Percentiles rank a stretch among this genome's conserved stretches.
These are phyloP conservation scores for Trichoderma orchidacearum DNA, from an alignment of 495 filamentous ascomycete genomes.

Conservation along the genomic window DNA sequence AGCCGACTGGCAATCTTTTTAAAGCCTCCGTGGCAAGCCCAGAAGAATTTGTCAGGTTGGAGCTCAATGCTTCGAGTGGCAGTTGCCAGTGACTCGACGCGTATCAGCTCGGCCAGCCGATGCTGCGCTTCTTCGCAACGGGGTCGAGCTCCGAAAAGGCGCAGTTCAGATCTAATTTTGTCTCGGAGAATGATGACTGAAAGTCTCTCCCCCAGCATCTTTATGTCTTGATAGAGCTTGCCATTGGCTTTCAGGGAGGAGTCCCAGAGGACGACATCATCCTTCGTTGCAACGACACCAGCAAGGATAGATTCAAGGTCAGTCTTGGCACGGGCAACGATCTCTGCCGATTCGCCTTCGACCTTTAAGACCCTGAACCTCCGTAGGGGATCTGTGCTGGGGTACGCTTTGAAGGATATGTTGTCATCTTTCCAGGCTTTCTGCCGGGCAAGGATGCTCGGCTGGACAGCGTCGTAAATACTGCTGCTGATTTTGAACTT, in stretches of 20 bases:
- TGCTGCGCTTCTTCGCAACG: slow-evolving; percentile 2
- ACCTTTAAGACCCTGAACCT: slow-evolving; percentile 17
- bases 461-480: slow-evolving; percentile 22
- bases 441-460: slow-evolving; percentile 5
- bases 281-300: slow-evolving; percentile 4
- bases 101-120: slow-evolving; percentile 7
- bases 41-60: slow-evolving; percentile 8
- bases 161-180: slow-evolving; percentile 9
- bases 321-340: slow-evolving; percentile 18
- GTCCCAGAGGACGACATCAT: slow-evolving; percentile 10
- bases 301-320: slow-evolving; percentile 12
- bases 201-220: neutral
- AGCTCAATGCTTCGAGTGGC: slow-evolving; percentile 7
- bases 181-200: slow-evolving; percentile 12
- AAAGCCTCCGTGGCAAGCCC: slow-evolving; percentile 20
- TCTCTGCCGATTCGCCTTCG: slow-evolving; percentile 20
- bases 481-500: slow-evolving; percentile 13
- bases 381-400: slow-evolving; percentile 3
- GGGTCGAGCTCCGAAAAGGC: slow-evolving; percentile 8
- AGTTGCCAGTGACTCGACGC: slow-evolving; percentile 7
- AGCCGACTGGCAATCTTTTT: slow-evolving; percentile 15
- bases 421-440: slow-evolving; percentile 9
- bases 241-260: slow-evolving; percentile 6
- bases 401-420: slow-evolving; percentile 12
- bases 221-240: slow-evolving; percentile 3